phyloP scores from a whole-genome alignment of 2,329 filamentous ascomycete species.

The Talaromyces sp. region DNA sequence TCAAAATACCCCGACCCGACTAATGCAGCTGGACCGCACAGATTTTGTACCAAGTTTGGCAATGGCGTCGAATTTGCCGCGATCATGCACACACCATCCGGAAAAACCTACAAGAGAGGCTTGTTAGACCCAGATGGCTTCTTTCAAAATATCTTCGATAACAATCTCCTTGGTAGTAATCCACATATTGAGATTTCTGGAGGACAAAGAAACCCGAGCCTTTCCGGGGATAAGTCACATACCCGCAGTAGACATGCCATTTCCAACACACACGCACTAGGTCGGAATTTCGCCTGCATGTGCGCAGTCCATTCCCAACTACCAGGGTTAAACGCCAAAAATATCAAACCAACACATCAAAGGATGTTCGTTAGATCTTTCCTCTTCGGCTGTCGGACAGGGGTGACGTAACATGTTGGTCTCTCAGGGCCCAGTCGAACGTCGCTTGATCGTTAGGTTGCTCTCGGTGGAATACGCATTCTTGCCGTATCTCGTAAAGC shows the following conservation, averaged over 20 bases:
- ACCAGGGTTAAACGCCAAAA: background rate
- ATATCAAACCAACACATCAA: background rate
- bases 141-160: background rate
- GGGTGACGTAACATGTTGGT: background rate
- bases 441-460: background rate
- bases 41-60: background rate
- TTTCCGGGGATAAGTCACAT: background rate
- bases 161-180: too few relatives aligned
- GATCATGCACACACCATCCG: background rate
- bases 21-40: background rate
- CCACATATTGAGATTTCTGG: background rate
- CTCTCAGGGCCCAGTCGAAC: background rate
- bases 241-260: background rate
- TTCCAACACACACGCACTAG: background rate
- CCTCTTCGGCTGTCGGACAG: background rate
- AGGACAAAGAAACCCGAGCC: background rate
- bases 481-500: background rate
- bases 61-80: background rate
- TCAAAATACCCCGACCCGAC: background rate
- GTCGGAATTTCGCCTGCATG: background rate
- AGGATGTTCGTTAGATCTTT: background rate
- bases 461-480: background rate
- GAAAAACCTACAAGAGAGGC: background rate
- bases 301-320: background rate
- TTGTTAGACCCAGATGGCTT: background rate